Evolutionary conservation across 2,329 filamentous ascomycete genomes (phyloP).

Genomic region (Fusarium nisikadoi): DNA sequence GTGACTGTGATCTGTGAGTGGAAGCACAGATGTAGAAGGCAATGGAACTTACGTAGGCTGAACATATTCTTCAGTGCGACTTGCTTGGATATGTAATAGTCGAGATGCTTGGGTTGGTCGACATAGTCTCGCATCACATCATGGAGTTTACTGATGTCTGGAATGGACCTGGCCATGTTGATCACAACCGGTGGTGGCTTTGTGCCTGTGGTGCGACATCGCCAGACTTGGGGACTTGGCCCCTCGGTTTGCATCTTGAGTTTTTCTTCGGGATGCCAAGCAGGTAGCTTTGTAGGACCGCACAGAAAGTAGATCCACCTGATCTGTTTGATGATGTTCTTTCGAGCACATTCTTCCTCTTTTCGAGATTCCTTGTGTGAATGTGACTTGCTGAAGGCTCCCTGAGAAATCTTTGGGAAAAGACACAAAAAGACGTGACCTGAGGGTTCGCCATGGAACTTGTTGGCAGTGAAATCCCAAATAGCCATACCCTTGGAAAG

Average conservation of each 20-base stretch:
- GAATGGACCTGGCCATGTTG: slow-evolving; percentile 16
- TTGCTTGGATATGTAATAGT: slow-evolving; percentile 23
- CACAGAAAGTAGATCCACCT: background rate
- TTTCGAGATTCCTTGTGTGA: background rate
- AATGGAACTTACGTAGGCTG: slow-evolving; percentile 38
- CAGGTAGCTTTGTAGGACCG: background rate
- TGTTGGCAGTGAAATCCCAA: slow-evolving; percentile 41
- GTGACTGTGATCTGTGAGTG: slow-evolving; percentile 41
- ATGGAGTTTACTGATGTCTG: background rate
- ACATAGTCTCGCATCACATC: background rate
- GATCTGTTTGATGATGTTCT: background rate
- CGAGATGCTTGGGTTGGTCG: background rate
- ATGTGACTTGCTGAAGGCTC: background rate
- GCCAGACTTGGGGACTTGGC: background rate
- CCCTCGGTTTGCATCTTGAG: background rate
- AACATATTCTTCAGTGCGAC: slow-evolving; percentile 14
- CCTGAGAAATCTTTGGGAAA: slow-evolving; percentile 40
- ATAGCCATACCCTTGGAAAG: slow-evolving; percentile 42
- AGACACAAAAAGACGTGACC: slow-evolving; percentile 43
- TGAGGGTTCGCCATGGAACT: slow-evolving; percentile 24
- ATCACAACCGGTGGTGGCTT: slow-evolving; percentile 4
- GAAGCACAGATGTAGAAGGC: background rate
- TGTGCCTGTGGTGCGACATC: background rate
- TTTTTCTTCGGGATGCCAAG: background rate
- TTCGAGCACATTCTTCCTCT: background rate